Base-by-base conservation (phyloP, 768 basidiomycete species). In the Tricholoma saponaceum region DNA sequence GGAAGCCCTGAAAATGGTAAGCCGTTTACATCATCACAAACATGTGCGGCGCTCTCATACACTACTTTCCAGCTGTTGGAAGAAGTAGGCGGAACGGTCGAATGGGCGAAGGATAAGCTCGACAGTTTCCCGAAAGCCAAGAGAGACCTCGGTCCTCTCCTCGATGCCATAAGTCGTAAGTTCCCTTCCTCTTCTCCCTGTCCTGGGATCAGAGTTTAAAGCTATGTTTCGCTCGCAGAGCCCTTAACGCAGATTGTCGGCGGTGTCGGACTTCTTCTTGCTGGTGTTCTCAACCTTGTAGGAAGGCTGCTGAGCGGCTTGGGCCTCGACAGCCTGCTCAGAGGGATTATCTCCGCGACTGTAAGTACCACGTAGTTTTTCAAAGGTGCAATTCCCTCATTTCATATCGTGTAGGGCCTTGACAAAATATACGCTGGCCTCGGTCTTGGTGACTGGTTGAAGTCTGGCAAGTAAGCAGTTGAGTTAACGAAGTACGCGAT, bases 111-210 rank as follows among this genome's bases (percentile, higher is more conserved):
- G 51, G 67, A 71, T 52, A 75, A 75, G 60, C 64, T 75, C 33
- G 67, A 73, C 23, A 64, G 64, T 16, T 72, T 72, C 65, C 74
- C 74, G 0, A 72, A 75, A 56, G 74, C 74, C 1, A 74, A 76
- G 66, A 61, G 58, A 41, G 72, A 75, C 55, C 71, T 74, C 10
- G 72, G 73, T 5, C 74, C 73, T 26, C 61, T 75, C 22, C 64
- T 76, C 10, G 74, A 74, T 52, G 72, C 72, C 3, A 61, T 76
- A 14, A 67, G 70, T 14, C 72, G 73, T 72, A 61, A 44, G 73
- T 64, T 12, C 4, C 12, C 44, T 25, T 4, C 2, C 16, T 44
- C 6, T 46, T 25, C 44, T 14, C 12, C 12, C 14, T 44, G 20
- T 46, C 25, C 23, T 1, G 4, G 0, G 23, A 13, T 46, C 23